Evolutionary conservation across 2,329 filamentous ascomycete genomes (phyloP).

Genomic region (Sporothrix sp.): DNA sequence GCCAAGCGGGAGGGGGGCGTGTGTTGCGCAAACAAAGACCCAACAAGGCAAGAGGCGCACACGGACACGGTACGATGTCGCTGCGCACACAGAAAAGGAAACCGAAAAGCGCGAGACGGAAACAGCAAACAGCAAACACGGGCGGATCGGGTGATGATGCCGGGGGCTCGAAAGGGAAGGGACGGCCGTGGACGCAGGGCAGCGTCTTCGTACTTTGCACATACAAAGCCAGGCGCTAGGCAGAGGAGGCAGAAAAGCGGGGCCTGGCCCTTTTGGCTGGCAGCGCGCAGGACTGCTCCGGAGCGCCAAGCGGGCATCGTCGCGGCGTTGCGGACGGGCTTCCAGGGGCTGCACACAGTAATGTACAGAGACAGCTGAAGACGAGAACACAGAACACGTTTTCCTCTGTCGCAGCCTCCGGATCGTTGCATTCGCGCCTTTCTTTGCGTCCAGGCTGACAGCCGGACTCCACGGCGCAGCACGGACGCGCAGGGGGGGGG

Average conservation of each 20-base stretch:
- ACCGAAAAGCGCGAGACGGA: neutral
- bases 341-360: too few species aligned
- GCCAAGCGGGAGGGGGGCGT: slow-evolving; percentile 6
- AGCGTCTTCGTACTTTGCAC: too few species aligned
- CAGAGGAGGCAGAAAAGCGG: slow-evolving; percentile 4
- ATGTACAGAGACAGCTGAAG: too few species aligned
- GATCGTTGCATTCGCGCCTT: neutral
- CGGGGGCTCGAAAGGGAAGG: slow-evolving; percentile 17
- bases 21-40: neutral
- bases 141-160: slow-evolving; percentile 22
- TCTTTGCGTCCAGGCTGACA: neutral
- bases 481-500: too few species aligned
- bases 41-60: too few species aligned
- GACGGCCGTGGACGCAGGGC: slow-evolving; percentile 11
- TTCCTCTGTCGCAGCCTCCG: too few species aligned
- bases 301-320: slow-evolving; percentile 1
- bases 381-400: too few species aligned
- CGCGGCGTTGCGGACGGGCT: slow-evolving; percentile 2
- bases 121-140: slow-evolving; percentile 13
- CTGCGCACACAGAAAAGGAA: neutral
- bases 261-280: neutral
- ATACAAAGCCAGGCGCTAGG: slow-evolving; percentile 1
- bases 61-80: too few species aligned
- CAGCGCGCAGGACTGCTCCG: neutral
- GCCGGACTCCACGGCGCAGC: slow-evolving; percentile 3